Evolutionary conservation across 768 basidiomycete genomes (phyloP).

Genomic region (Tricholoma saponaceum): DNA sequence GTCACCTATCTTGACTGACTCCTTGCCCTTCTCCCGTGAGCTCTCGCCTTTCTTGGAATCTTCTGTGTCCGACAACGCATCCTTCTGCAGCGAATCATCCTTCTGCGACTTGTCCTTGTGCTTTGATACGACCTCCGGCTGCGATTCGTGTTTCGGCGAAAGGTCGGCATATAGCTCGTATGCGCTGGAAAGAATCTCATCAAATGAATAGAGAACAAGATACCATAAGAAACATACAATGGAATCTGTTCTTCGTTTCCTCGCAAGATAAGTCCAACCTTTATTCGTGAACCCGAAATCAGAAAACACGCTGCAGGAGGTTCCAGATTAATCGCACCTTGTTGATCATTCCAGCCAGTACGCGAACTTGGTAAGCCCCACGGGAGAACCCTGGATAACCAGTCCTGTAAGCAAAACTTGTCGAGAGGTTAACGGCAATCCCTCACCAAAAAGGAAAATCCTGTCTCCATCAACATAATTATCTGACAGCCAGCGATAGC

Average conservation of each 20-base stretch:
- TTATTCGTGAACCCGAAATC: not conserved
- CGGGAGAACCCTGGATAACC: constrained; percentile 37
- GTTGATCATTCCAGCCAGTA: constrained; percentile 39
- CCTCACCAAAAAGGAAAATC: constrained; percentile 34
- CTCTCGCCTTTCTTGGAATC: not conserved
- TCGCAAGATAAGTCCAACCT: not conserved
- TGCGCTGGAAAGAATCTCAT: constrained; percentile 22
- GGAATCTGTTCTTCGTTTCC: not conserved
- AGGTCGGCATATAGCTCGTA: constrained; percentile 32
- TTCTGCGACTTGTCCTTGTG: not conserved
- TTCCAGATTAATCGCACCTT: constrained; percentile 18
- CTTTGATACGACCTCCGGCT: not conserved
- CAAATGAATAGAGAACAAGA: not conserved
- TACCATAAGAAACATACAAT: not conserved
- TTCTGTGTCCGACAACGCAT: not conserved
- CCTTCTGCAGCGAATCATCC: not conserved
- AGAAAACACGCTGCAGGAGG: not conserved
- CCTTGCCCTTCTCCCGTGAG: no score
- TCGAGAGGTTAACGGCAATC: not conserved
- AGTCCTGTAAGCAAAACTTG: not conserved
- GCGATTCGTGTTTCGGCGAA: not conserved
- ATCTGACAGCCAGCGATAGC: constrained; percentile 39
- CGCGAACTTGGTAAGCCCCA: constrained; percentile 42
- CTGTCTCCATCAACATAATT: constrained; percentile 32
- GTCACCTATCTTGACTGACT: no score